Evolutionary conservation across 768 basidiomycete genomes (phyloP).

Genomic region (Naganishia vishniacii): DNA sequence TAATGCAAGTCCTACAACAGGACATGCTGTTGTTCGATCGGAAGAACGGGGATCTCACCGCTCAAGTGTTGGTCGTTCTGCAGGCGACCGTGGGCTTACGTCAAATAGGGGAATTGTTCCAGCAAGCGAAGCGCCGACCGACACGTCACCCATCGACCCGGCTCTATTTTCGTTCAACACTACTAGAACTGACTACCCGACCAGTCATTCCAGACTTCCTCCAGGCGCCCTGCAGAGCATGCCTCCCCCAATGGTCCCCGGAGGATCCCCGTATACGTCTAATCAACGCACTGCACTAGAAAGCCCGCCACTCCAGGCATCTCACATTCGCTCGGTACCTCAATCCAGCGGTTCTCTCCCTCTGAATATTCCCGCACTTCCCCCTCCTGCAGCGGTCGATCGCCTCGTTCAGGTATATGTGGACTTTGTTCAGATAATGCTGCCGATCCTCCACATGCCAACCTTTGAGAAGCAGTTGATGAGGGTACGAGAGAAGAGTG

Average conservation of each 20-base stretch:
- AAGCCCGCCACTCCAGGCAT: not conserved
- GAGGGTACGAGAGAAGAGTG: constrained; percentile 42
- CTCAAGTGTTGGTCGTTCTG: not conserved
- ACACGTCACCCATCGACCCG: constrained; percentile 1
- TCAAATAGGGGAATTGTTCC: no score
- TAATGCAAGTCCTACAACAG: not conserved
- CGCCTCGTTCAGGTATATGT: constrained; percentile 48
- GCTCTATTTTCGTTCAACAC: constrained; percentile 10
- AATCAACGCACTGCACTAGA: not conserved
- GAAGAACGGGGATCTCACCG: not conserved
- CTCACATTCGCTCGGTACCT: not conserved
- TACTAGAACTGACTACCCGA: constrained; percentile 10
- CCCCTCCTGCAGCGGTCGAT: constrained; percentile 48
- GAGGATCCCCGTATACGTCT: not conserved
- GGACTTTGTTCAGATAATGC: constrained; percentile 49
- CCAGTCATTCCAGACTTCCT: constrained; percentile 3
- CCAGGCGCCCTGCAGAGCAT: not conserved
- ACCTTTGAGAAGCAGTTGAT: constrained; percentile 44
- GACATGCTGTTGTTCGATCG: not conserved
- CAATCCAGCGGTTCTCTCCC: not conserved
- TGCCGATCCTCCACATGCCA: constrained; percentile 50
- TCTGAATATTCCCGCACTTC: constrained; percentile 45
- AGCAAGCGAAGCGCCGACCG: not conserved
- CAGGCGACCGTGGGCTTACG: no score
- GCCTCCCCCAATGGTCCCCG: not conserved